Evolutionary conservation across 2,329 filamentous ascomycete species (phyloP), one percentile per base, ranked within the genome.

Genomic region (Boeremia exigua): DNA sequence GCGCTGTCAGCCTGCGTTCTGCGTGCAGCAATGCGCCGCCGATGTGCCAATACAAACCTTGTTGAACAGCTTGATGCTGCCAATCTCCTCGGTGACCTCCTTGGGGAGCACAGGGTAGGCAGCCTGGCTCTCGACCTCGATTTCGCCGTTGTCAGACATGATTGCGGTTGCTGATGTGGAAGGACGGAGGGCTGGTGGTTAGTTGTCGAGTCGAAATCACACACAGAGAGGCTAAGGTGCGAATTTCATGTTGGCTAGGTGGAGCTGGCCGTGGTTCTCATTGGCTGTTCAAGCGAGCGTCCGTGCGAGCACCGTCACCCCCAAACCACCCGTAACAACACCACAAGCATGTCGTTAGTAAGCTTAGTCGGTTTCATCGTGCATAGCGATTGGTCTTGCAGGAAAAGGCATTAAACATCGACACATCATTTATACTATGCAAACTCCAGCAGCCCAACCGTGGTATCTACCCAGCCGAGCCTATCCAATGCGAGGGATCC

Each of bases 41-140:
- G 58, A 32, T 28, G 45, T 56, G 39, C 47, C 19, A 17, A 14
- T 51, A 54, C 66, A 46, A 67, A 62, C 66, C 66, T 96, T 96
- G 89, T 95, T 96, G 88, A 96, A 96, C 75, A 96, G 87, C 89
- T 96, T 96, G 81, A 95, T 86, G 83, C 86, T 89, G 82, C 92
- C 93, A 82, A 95, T 88, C 84, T 96, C 91, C 75, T 88, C 85
- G 76, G 87, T 84, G 78, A 96, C 89, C 71, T 96, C 92, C 88
- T 96, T 96, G 82, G 94, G 92, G 71, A 97, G 90, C 79, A 92
- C 87, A 78, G 86, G 82, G 83, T 87, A 90, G 81, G 86, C 85
- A 78, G 84, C 82, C 77, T 86, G 84, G 84, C 82, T 86, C 81
- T 91, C 89, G 81, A 95, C 89, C 86, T 96, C 92, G 82, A 96